A percentile compares a stretch with the other conserved stretches of the same genome.
These are phyloP conservation scores for Peziza echinospora DNA, from an alignment of 495 filamentous ascomycete species.

Conservation along the genomic window DNA sequence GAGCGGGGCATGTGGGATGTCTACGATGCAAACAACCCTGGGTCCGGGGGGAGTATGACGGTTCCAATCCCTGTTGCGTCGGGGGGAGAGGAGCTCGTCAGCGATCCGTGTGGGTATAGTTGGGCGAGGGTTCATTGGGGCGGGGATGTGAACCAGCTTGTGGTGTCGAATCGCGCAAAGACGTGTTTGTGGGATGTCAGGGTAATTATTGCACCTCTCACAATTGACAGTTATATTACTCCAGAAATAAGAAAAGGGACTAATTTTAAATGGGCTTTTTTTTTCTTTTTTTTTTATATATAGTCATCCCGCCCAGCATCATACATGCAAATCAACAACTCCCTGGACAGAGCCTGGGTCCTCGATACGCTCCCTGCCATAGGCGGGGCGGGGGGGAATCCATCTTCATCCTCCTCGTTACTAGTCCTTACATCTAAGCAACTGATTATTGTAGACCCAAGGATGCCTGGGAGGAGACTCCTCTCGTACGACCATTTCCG, in stretches of 20 bases:
- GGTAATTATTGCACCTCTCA: no score
- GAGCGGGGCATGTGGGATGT: not conserved
- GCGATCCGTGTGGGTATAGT: not conserved
- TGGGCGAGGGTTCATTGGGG: not conserved
- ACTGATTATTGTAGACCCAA: not conserved
- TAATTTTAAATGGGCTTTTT: no score
- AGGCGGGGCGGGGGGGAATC: not conserved
- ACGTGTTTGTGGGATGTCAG: not conserved
- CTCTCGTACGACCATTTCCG: not conserved
- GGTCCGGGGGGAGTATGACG: no score
- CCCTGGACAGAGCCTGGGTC: not conserved
- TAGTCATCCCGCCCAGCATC: no score
- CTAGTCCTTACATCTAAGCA: not conserved
- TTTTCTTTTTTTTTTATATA: no score
- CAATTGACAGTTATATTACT: no score
- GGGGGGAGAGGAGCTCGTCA: not conserved
- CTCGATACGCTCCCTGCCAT: not conserved
- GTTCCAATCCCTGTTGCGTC: not conserved
- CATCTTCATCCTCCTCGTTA: not conserved
- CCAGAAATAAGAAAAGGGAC: no score
- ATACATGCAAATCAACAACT: not conserved
- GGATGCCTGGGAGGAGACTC: not conserved
- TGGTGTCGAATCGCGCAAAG: not conserved
- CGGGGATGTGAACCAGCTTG: not conserved
- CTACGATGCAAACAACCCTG: not conserved